A percentile compares a stretch with the other conserved stretches of the same genome.
phyloP scores from a whole-genome alignment of 2,329 filamentous ascomycete genomes.

The Colletotrichum liaoningense region DNA sequence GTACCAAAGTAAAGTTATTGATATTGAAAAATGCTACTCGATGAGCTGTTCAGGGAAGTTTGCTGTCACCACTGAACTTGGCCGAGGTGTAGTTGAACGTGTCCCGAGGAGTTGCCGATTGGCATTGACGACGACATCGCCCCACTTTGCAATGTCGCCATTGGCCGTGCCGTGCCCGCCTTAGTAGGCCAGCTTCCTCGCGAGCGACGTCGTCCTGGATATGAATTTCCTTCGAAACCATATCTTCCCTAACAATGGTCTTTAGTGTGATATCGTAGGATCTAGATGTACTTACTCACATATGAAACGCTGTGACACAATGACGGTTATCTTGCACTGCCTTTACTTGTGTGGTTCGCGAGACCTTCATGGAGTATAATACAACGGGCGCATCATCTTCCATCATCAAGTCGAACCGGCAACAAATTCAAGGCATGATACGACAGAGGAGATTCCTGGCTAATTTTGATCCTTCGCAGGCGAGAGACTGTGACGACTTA shows the following conservation, averaged over 20 bases:
- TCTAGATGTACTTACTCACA: neutral
- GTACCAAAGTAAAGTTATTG: neutral
- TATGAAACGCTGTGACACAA: no score
- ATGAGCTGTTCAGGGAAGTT: neutral
- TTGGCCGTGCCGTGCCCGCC: neutral
- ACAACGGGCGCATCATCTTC: no score
- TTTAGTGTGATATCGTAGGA: neutral
- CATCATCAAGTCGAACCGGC: no score
- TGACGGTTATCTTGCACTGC: no score
- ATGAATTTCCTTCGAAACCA: no score
- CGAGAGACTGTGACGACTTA: no score
- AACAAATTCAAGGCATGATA: no score
- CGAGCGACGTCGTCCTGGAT: neutral
- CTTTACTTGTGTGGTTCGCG: no score
- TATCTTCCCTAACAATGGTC: neutral
- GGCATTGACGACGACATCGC: neutral
- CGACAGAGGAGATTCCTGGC: no score
- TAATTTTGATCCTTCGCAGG: no score
- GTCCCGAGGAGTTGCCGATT: constrained; percentile 4
- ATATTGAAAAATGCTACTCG: neutral
- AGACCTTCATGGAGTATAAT: no score
- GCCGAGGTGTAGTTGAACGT: neutral
- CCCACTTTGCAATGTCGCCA: constrained; percentile 8
- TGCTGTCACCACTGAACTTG: neutral
- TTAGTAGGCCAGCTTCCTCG: neutral